Base-by-base conservation (phyloP, 805 yeast genomes). In the Starmerella apis region DNA sequence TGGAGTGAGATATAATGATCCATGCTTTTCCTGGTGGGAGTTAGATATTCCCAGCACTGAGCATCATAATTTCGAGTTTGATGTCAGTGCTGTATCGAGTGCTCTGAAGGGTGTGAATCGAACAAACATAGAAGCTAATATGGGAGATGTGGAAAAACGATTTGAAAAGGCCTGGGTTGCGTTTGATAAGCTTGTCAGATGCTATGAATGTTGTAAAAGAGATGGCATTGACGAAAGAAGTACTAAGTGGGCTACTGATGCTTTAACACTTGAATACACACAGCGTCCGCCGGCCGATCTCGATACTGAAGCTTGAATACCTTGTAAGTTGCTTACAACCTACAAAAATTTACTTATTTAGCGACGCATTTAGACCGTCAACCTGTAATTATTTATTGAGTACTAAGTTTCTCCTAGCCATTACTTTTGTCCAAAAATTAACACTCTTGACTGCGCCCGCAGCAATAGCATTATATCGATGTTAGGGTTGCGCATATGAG, bases 371-470 rank as follows among this genome's bases (percentile, higher is more conserved):
- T 11, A 9, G 30, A n/a, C n/a, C 30, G 30, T 27, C 30, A 11
- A 9, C 11, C 10, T 19, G 9, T 45, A 32, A 32, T 8, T 43
- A 27, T 43, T 43, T 25, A 31, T 27, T 27, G 25, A 27, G n/a
- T n/a, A n/a, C n/a, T n/a, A n/a, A n/a, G n/a, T n/a, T n/a, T n/a
- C n/a, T n/a, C n/a, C n/a, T n/a, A n/a, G n/a, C n/a, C n/a, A n/a
- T n/a, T n/a, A n/a, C n/a, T n/a, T n/a, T n/a, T n/a, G n/a, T n/a
- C n/a, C n/a, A n/a, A n/a, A n/a, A n/a, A n/a, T n/a, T n/a, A n/a
- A n/a, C n/a, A n/a, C n/a, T 11, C 30, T 11, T 11, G 19, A 36
- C 44, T 25, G 44, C 32, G 33, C 33, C 44, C 32, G 44, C 24
- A 41, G 44, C 44, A 41, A 41, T 8, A 31, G n/a, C 44, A 9